Base-by-base conservation (phyloP, 257 asterid genomes). In the Nicotiana tomentosiformis region DNA sequence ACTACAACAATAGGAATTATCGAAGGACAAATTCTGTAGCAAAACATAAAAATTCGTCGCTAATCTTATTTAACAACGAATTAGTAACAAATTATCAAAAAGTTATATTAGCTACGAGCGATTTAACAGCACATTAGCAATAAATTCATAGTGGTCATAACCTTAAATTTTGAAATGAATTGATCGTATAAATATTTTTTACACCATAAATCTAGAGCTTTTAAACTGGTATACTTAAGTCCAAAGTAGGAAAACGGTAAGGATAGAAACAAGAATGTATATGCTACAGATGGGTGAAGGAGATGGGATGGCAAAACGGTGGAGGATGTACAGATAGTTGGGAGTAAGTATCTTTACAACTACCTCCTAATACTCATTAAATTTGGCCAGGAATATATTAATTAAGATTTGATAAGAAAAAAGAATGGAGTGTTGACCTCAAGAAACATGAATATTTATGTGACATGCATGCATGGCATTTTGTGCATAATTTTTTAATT, bases 361-460 rank as follows among this genome's bases (percentile, higher is more conserved):
- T 29, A 76, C 80, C 61, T 51, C 80, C 80, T 51, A 76, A 76
- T 76, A 51, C 8, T 51, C 80, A 76, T 57, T 26, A 76, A 76
- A 23, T 76, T 76, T 29, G 65, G 65, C 53, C 80, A 51, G 46
- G 10, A 29, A 51, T 43, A 76, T 1, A 76, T 53, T 46, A 46
- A 51, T 76, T 2, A 76, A 26, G 29, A 76, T 39, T 29, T 51
- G 20, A 51, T 7, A 76, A 76, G 7, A 10, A 20, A 53, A 51
- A 26, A 15, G 43, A 6, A 26, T 74, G 4, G 6, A 76, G 29
- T 76, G 17, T 76, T 51, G 65, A 51, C 80, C 29, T 8, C 12
- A 8, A 29, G 1, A 8, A 29, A 14, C 26, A 49, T 58, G 26
- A 17, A 3, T 58, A 58, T 51, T 74, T 74, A 49, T 51, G 39